phyloP scores from a whole-genome alignment of 805 yeast genomes.

The Nakazawaea wyomingensis region DNA sequence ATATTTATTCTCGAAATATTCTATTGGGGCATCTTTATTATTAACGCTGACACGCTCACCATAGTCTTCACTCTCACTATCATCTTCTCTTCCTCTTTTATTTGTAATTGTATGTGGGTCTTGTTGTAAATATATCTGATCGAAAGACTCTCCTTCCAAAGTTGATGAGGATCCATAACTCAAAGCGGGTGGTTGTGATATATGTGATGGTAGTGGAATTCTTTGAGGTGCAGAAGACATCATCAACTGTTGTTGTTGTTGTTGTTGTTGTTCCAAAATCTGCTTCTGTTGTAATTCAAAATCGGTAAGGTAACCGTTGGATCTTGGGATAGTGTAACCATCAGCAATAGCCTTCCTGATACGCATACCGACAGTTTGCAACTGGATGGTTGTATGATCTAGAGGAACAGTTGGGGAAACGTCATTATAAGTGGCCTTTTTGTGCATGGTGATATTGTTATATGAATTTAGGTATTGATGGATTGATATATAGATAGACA shows the following conservation, averaged over 20 bases:
- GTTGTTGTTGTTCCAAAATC: constrained; percentile 4
- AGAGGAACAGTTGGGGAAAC: not conserved
- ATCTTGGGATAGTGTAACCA: constrained; percentile 38
- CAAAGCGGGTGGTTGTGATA: constrained; percentile 40
- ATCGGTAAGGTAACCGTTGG: constrained; percentile 12
- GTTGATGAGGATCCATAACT: constrained; percentile 39
- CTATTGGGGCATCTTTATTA: constrained; percentile 14
- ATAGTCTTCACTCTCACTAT: constrained; percentile 2
- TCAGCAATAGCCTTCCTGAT: constrained; percentile 62
- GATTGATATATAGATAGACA: not conserved
- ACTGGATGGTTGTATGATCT: constrained; percentile 28
- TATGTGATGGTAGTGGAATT: constrained; percentile 36
- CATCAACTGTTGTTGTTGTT: not conserved
- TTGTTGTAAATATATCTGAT: constrained; percentile 1
- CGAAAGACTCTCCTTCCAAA: constrained; percentile 19
- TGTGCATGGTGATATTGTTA: constrained; percentile 4
- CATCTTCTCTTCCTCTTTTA: constrained; percentile 9
- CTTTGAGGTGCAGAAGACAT: constrained; percentile 20
- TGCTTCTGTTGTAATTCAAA: constrained; percentile 17
- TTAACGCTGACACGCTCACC: constrained; percentile 8
- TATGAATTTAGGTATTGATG: not conserved
- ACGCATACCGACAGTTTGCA: constrained; percentile 64
- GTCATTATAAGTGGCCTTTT: constrained; percentile 4
- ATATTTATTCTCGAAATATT: constrained; percentile 29
- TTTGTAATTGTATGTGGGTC: not conserved